Percentiles rank a stretch among this genome's conserved stretches.
Conservation (phyloP, 1,139 yeast species). For the Saccharomycopsis hybrid region DNA sequence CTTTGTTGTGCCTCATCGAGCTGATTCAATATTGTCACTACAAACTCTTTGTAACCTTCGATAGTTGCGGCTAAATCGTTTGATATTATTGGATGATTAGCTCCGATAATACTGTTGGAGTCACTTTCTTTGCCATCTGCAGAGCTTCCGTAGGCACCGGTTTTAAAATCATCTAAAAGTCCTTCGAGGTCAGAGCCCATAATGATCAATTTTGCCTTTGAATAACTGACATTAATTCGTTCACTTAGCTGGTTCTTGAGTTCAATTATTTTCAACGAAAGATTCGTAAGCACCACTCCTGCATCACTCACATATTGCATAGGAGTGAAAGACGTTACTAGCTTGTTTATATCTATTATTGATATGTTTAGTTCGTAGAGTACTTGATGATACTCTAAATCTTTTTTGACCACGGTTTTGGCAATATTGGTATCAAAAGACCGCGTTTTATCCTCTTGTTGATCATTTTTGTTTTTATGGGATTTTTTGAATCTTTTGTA, state of each 20-base stretch:
- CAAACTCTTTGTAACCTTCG: constrained; percentile 44
- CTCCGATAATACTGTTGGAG: constrained; percentile 15
- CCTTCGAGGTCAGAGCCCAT: constrained; percentile 50
- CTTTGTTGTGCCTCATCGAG: constrained; percentile 43
- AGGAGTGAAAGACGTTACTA: constrained; percentile 38
- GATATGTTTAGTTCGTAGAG: constrained; percentile 39
- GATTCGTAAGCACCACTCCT: constrained; percentile 49
- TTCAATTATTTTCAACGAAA: constrained; percentile 43
- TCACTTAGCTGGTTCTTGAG: constrained; percentile 45
- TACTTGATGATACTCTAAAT: constrained; percentile 41
- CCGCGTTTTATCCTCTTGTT: too few relatives aligned
- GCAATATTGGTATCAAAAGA: constrained; percentile 43
- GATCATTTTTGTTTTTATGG: neutral
- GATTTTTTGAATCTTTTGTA: neutral
- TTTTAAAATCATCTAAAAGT: constrained; percentile 30
- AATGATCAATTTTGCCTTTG: constrained; percentile 48
- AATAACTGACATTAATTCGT: constrained; percentile 45
- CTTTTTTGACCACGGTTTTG: constrained; percentile 41
- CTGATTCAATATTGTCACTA: constrained; percentile 45
- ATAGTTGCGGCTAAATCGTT: constrained; percentile 30
- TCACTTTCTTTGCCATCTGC: constrained; percentile 3
- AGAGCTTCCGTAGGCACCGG: neutral
- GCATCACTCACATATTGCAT: constrained; percentile 48
- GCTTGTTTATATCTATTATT: constrained; percentile 40
- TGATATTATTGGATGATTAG: constrained; percentile 21